These are phyloP conservation scores for Populus tremula DNA, from an alignment of 345 rosid genomes.

Conservation along the genomic window DNA sequence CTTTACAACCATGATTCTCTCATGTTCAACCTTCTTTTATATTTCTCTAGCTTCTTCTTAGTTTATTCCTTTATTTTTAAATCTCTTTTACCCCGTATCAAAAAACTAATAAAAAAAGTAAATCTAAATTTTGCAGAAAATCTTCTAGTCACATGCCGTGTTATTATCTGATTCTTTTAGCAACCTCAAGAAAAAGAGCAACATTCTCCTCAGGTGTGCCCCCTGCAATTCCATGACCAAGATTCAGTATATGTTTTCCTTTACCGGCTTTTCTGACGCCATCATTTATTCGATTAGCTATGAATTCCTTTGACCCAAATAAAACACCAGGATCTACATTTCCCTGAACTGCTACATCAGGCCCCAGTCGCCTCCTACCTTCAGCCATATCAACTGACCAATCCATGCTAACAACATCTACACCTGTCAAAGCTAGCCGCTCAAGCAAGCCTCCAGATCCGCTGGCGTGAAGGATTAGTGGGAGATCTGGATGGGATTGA, in stretches of 20 bases:
- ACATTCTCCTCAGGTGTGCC: conserved; percentile 96
- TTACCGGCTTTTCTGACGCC: conserved; percentile 88
- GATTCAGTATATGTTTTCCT: conserved; percentile 82
- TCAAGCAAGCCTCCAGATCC: conserved; percentile 99
- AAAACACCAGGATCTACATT: conserved; percentile 92
- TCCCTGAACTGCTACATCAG: conserved; percentile 82
- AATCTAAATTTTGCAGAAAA: conserved; percentile 12
- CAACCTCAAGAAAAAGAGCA: conserved; percentile 91
- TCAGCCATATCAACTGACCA: conserved; percentile 99
- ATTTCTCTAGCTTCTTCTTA: too few relatives aligned
- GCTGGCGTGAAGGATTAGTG: conserved; percentile 85
- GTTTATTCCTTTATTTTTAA: too few relatives aligned
- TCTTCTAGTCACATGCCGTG: not conserved
- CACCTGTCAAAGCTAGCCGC: conserved; percentile 75
- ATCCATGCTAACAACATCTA: conserved; percentile 95
- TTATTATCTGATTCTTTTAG: conserved; percentile 72
- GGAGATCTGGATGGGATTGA: conserved; percentile 81
- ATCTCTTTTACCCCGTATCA: not conserved
- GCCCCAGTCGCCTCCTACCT: conserved; percentile 80
- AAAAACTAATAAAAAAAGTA: conserved; percentile 8
- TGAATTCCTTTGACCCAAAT: conserved; percentile 85
- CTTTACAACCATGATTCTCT: too few relatives aligned
- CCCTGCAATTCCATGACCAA: conserved; percentile 89
- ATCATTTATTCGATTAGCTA: conserved; percentile 74
- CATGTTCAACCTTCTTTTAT: too few relatives aligned